Evolutionary conservation across 2,329 filamentous ascomycete genomes (phyloP), one percentile per base, ranked within the genome.

Genomic region (Botrytis fragariae): DNA sequence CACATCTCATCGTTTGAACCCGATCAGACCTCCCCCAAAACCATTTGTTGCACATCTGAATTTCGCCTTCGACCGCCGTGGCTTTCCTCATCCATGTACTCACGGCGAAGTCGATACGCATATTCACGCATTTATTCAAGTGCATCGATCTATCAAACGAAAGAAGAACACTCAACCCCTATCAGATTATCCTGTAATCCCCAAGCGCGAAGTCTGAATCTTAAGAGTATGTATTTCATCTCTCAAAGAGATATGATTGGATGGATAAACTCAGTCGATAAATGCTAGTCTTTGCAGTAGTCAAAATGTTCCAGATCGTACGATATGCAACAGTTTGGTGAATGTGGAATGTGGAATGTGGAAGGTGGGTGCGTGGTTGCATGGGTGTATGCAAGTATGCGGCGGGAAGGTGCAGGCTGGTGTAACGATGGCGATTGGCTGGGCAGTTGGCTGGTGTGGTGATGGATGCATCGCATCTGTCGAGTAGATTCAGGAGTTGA

Each of bases 301-400:
- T 39, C 16, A 54, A 67, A 29, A 54, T 54, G 45, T 67, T 67
- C 64, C 64, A 67, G 45, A 67, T 67, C 35, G 4, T 54, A n/a
- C 8, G 64, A 67, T 67, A 54, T 67, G 64, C 45, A 67, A 54
- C 64, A 54, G 22, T 20, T 54, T 35, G 48, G 32, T 32, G 18
- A 54, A 39, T 18, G 22, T 29, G 32, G 64, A 54, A 32, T 32
- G 22, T 39, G 14, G 7, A 54, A 39, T 18, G 22, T 29, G 32
- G 64, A 54, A 32, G 45, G 22, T 39, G 14, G 7, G 3, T 51
- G 63, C 25, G 37, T 51, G 63, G 6, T 2, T 39, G 32, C 45
- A 54, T 54, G 64, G 14, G 25, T 12, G 16, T 39, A 67, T 67
- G 64, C 16, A 51, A 51, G 32, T 51, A 67, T 54, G 35, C 64